Conservation (phyloP, 768 basidiomycete genomes). For the Rubroboletus pulcherrimus region DNA sequence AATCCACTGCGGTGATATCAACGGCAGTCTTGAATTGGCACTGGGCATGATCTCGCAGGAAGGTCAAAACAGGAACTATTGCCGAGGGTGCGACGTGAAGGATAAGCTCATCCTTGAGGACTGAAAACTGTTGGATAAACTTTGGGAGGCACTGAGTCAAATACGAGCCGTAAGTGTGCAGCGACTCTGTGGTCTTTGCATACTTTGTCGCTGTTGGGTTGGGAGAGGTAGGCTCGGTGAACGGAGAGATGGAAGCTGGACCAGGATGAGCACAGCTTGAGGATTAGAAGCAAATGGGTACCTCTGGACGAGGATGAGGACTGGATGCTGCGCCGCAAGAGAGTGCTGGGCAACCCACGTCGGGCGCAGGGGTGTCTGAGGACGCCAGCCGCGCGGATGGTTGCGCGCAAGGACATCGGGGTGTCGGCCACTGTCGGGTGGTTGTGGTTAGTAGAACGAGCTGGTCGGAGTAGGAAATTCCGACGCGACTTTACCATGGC, state of each 20-base stretch:
- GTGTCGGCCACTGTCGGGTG: background rate
- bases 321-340: slow-evolving; percentile 43
- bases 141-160: slow-evolving; percentile 91
- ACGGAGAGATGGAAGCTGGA: slow-evolving; percentile 70
- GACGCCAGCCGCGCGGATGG: slow-evolving; percentile 40
- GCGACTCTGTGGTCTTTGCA: slow-evolving; percentile 66
- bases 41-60: slow-evolving; percentile 92
- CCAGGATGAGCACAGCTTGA: slow-evolving; percentile 8
- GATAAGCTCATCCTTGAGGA: slow-evolving; percentile 92
- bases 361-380: slow-evolving; percentile 41
- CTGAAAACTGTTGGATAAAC: slow-evolving; percentile 96
- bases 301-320: slow-evolving; percentile 48
- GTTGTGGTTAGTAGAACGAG: background rate
- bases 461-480: slow-evolving; percentile 30
- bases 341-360: slow-evolving; percentile 22
- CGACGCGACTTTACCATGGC: slow-evolving; percentile 25
- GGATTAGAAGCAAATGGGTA: slow-evolving; percentile 15
- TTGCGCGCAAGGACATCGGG: slow-evolving; percentile 44
- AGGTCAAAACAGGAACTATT: slow-evolving; percentile 80
- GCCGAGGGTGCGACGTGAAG: slow-evolving; percentile 83
- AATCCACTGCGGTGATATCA: slow-evolving; percentile 96
- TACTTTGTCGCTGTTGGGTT: slow-evolving; percentile 77
- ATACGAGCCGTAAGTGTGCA: slow-evolving; percentile 93
- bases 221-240: slow-evolving; percentile 83
- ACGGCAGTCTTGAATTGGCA: slow-evolving; percentile 91